Base-by-base conservation (phyloP, 2,329 filamentous ascomycete species). In the Trematosphaeria pertusa region DNA sequence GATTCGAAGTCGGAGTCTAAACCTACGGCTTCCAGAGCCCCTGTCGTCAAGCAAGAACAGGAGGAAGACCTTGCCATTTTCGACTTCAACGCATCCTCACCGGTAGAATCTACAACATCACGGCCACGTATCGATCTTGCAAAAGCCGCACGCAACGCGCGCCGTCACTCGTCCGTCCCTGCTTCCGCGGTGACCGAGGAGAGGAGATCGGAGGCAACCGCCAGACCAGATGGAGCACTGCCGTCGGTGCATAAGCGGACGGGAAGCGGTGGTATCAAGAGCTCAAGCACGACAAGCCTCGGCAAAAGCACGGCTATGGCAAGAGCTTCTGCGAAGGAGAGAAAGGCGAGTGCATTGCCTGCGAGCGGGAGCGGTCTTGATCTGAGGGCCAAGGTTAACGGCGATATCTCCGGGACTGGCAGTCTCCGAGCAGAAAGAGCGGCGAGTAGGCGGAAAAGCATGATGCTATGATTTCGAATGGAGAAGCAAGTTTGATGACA, bases 371-470 rank as follows among this genome's bases (percentile, higher is more conserved):
- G 52, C 31, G 51, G n/a, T 15, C 44, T 44, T 11, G 53, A 61
- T 37, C 8, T 59, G 11, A 45, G 46, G 30, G 37, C 46, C n/a
- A 51, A 58, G 34, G 37, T 34, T 8, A 42, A 52, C n/a, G 37
- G 31, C 15, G 43, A 46, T 50, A n/a, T 36, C 31, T 34, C 52
- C 37, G 24, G 35, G 19, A 57, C 52, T n/a, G 54, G 54, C 34
- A 55, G 59, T 35, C 38, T 67, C 14, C 59, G 66, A 38, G 61
- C 59, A 5, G 72, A 74, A 36, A 59, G 72, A 36, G 69, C 68
- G 19, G 70, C 72, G n/a, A 68, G 65, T 53, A 56, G 73, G 37
- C 60, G 73, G 49, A 70, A 72, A 58, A 75, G 73, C 53, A 75
- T 74, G 73, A 66, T 75, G 69, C 47, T 75, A 35, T 74, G 55